Conservation (phyloP, 192 early-diverging fungal species). For the Phycomyces blakesleeanus region DNA sequence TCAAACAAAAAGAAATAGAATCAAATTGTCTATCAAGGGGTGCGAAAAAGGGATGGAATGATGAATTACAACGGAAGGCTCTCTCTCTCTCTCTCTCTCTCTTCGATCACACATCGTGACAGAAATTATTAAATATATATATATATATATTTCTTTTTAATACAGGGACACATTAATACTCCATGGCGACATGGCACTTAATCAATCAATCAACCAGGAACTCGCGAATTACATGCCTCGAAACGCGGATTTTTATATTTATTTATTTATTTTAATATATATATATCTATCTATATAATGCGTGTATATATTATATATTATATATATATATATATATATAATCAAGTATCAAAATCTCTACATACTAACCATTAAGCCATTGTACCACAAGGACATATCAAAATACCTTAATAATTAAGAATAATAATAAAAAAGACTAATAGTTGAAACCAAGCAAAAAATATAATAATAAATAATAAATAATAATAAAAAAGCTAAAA, state of each 20-base stretch:
- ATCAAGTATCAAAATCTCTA: no score
- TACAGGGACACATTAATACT: constrained; percentile 5
- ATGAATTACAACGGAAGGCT: not conserved
- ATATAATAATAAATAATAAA: no score
- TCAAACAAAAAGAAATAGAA: not conserved
- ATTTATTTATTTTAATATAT: constrained; percentile 3
- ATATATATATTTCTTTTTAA: not conserved
- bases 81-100: no score
- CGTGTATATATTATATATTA: no score
- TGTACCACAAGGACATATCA: not conserved
- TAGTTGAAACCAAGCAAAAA: no score
- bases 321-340: no score
- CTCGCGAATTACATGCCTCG: not conserved
- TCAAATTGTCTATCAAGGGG: not conserved
- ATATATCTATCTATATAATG: no score
- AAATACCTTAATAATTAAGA: not conserved
- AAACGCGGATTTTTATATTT: not conserved
- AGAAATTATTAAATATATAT: not conserved
- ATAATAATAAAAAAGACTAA: no score
- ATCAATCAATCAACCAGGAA: not conserved
- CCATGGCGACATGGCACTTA: not conserved
- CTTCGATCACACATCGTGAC: not conserved
- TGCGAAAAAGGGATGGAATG: not conserved
- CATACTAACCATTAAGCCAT: no score
- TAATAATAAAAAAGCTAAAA: no score